Percentiles rank a stretch among this genome's conserved stretches.
These are phyloP conservation scores for Xylariaceae sp. DNA, from an alignment of 2,329 filamentous ascomycete genomes.

Conservation along the genomic window DNA sequence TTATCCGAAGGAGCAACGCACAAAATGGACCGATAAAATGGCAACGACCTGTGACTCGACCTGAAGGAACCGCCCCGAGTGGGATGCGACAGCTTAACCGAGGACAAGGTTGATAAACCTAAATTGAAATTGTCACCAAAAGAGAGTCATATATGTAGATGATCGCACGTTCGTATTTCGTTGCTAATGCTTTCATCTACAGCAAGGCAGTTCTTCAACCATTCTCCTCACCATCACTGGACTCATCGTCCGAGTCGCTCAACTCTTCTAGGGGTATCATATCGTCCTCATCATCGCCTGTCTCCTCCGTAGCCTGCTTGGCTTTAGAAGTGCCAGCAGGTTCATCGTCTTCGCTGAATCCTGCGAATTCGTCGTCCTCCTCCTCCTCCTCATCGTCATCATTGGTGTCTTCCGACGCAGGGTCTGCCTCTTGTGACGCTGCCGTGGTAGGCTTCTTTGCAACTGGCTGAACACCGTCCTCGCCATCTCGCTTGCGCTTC, in stretches of 20 bases:
- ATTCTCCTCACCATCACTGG: slow-evolving; percentile 30
- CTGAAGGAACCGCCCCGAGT: too few species aligned
- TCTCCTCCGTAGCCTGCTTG: slow-evolving; percentile 2
- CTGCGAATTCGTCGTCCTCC: slow-evolving; percentile 36
- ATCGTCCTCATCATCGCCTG: slow-evolving; percentile 36
- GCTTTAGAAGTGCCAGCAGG: slow-evolving; percentile 32
- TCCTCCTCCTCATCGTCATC: slow-evolving; percentile 39
- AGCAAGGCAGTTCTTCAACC: slow-evolving; percentile 20
- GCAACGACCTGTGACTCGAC: too few species aligned
- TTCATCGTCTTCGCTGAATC: slow-evolving; percentile 31
- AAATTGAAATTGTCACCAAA: too few species aligned
- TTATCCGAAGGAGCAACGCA: too few species aligned
- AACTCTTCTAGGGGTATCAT: slow-evolving; percentile 40
- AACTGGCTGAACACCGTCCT: slow-evolving; percentile 32
- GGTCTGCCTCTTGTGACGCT: slow-evolving; percentile 25
- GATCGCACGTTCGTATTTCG: slow-evolving; percentile 13
- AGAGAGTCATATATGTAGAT: slow-evolving; percentile 5
- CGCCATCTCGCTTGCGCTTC: slow-evolving; percentile 62
- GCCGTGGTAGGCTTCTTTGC: slow-evolving; percentile 25
- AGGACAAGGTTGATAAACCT: too few species aligned
- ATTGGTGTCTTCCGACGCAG: slow-evolving; percentile 26
- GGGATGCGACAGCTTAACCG: too few species aligned
- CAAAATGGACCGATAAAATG: too few species aligned
- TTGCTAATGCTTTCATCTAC: slow-evolving; percentile 13
- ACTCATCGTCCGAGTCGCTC: slow-evolving; percentile 28